phyloP scores from a whole-genome alignment of 345 rosid species.

The Melaleuca alternifolia region DNA sequence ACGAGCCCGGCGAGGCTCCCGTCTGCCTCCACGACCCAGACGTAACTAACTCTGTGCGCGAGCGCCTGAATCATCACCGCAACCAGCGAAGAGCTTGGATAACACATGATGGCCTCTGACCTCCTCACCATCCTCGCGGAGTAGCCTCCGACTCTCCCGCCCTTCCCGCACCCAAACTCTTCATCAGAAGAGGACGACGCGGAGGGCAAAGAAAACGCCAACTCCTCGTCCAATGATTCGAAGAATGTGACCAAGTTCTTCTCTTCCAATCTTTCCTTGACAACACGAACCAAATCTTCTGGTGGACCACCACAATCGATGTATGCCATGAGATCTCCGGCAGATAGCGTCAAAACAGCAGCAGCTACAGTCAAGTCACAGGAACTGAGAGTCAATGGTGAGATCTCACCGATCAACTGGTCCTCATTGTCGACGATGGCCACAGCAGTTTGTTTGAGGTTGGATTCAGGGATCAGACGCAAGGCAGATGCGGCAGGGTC shows the following conservation, averaged over 20 bases:
- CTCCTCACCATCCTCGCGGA: slow-evolving; percentile 19
- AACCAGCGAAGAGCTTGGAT: slow-evolving; percentile 47
- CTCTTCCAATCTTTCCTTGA: slow-evolving; percentile 34
- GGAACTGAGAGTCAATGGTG: slow-evolving; percentile 27
- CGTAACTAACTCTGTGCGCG: slow-evolving; percentile 35
- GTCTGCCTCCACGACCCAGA: slow-evolving; percentile 52
- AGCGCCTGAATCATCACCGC: slow-evolving; percentile 66
- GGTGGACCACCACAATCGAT: slow-evolving; percentile 40
- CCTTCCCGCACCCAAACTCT: slow-evolving; percentile 20
- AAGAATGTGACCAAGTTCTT: slow-evolving; percentile 17
- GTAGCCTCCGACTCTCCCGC: slow-evolving; percentile 12
- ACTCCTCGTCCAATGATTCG: slow-evolving; percentile 40
- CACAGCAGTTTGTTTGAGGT: slow-evolving; percentile 29
- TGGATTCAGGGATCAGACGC: slow-evolving; percentile 25
- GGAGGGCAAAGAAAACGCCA: slow-evolving; percentile 4
- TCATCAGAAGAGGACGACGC: slow-evolving; percentile 27
- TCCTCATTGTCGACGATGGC: slow-evolving; percentile 31
- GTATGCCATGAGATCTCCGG: slow-evolving; percentile 47
- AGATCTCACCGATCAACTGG: slow-evolving; percentile 39
- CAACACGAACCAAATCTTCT: slow-evolving; percentile 24
- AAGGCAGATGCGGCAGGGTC: slow-evolving; percentile 28
- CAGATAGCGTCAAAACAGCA: slow-evolving; percentile 43
- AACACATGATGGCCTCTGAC: slow-evolving; percentile 32
- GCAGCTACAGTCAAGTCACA: slow-evolving; percentile 33
- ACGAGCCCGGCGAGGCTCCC: slow-evolving; percentile 36